These are phyloP conservation scores for Starmerella stellata DNA, from an alignment of 805 yeast species.

Conservation along the genomic window DNA sequence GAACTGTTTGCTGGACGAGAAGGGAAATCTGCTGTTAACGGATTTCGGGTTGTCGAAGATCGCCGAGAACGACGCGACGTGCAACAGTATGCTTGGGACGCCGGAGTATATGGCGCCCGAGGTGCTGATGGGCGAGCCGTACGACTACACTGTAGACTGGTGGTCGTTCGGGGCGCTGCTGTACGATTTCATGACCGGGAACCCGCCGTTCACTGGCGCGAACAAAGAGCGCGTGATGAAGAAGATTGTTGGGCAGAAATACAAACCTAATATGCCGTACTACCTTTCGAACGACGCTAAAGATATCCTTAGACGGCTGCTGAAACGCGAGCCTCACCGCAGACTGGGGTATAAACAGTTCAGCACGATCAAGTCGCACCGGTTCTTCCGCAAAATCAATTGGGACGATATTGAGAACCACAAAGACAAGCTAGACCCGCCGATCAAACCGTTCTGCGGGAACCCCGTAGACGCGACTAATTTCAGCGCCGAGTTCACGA, in stretches of 20 bases:
- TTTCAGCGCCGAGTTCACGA: constrained; percentile 63
- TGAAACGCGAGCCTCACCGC: constrained; percentile 52
- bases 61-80: constrained; percentile 27
- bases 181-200: constrained; percentile 64
- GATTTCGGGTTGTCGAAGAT: constrained; percentile 61
- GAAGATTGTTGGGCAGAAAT: constrained; percentile 47
- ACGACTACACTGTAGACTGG: constrained; percentile 72
- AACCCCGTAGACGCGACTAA: constrained; percentile 73
- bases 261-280: constrained; percentile 40
- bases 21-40: constrained; percentile 68
- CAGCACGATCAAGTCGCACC: constrained; percentile 38
- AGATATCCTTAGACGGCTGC: constrained; percentile 45
- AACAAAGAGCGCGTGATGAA: constrained; percentile 59
- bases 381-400: constrained; percentile 58
- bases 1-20: constrained; percentile 56
- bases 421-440: constrained; percentile 38
- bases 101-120: constrained; percentile 87
- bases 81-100: constrained; percentile 51
- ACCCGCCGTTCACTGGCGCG: constrained; percentile 77
- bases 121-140: constrained; percentile 55
- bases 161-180: constrained; percentile 78
- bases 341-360: constrained; percentile 44
- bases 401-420: constrained; percentile 45
- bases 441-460: constrained; percentile 66
- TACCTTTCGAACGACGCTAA: constrained; percentile 66